These are phyloP conservation scores for Solanum lycopersicoides DNA, from an alignment of 257 asterid genomes.

Conservation along the genomic window DNA sequence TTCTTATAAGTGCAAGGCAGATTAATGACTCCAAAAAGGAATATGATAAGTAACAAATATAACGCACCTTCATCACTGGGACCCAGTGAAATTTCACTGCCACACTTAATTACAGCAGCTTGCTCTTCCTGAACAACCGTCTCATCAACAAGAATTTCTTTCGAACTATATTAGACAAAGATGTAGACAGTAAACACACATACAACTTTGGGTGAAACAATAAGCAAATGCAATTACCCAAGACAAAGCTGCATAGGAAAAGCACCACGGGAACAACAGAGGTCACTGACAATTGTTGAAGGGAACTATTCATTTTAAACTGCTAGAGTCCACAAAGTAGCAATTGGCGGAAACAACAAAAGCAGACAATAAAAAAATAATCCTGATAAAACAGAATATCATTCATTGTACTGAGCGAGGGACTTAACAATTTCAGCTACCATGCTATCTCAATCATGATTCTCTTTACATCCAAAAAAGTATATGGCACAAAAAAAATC, in stretches of 20 bases:
- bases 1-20: neutral
- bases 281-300: neutral
- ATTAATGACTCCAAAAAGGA: neutral
- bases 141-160: constrained; percentile 58
- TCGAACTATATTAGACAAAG: constrained; percentile 25
- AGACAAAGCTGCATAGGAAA: neutral
- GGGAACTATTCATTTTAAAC: neutral
- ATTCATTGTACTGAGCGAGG: neutral
- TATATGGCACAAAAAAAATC: neutral
- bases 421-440: neutral
- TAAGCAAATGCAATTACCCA: neutral
- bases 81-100: constrained; percentile 76
- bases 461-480: neutral
- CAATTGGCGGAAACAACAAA: neutral
- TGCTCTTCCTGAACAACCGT: constrained; percentile 48
- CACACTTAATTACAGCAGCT: constrained; percentile 50
- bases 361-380: neutral
- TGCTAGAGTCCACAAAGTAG: neutral
- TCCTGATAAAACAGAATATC: neutral
- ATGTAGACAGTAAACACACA: neutral
- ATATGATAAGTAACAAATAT: neutral
- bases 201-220: neutral
- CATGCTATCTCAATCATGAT: neutral
- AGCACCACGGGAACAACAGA: neutral
- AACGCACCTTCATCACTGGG: constrained; percentile 41